phyloP scores from a whole-genome alignment of 225 moss, liverwort and hornwort species.

The Pseudisothecium myosuroides region DNA sequence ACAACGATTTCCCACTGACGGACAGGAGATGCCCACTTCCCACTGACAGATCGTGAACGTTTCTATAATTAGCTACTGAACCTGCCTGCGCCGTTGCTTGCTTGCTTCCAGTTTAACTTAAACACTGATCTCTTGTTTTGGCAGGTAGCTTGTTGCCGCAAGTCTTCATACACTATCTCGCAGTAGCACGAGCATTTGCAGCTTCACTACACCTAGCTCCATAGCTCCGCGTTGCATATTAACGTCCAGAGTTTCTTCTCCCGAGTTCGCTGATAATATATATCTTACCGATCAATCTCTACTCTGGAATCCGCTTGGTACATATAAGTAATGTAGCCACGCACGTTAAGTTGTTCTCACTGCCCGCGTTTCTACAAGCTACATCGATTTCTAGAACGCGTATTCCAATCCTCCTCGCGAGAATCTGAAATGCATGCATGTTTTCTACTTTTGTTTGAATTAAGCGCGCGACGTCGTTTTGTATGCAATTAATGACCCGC shows the following conservation, averaged over 20 bases:
- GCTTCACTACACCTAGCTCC: background rate
- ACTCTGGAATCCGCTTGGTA: background rate
- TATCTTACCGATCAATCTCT: background rate
- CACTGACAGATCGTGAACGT: background rate
- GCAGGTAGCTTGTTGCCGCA: background rate
- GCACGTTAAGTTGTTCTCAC: background rate
- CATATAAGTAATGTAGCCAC: too few relatives aligned
- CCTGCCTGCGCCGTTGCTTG: background rate
- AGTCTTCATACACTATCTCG: background rate
- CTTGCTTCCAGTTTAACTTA: too few relatives aligned
- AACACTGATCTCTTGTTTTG: background rate
- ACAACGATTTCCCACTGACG: background rate
- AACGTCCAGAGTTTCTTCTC: background rate
- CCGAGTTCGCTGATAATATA: background rate
- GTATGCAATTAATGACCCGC: background rate
- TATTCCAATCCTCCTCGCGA: background rate
- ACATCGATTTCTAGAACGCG: background rate
- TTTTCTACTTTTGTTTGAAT: background rate
- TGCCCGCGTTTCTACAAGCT: too few relatives aligned
- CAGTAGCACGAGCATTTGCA: background rate
- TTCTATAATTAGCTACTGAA: background rate
- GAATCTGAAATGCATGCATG: background rate
- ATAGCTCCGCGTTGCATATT: too few relatives aligned
- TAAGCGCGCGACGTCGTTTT: background rate
- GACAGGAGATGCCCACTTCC: background rate